These are phyloP conservation scores for Diplodia sapinea DNA, from an alignment of 2,329 filamentous ascomycete genomes.

Conservation along the genomic window DNA sequence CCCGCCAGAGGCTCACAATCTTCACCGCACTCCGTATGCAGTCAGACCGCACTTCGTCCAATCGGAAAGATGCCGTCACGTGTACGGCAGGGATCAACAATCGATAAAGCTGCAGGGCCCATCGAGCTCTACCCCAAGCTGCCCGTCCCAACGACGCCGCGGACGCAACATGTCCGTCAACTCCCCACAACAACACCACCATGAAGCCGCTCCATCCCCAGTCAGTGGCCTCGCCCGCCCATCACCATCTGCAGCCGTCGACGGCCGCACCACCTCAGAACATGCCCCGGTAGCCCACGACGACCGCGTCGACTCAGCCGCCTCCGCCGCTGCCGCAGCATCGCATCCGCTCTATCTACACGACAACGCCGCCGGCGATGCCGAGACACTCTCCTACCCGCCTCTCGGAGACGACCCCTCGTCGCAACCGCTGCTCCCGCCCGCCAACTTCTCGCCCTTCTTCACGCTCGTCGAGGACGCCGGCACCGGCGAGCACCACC, in stretches of 20 bases:
- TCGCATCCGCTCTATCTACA: background rate
- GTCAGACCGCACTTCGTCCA: background rate
- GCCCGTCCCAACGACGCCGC: slow-evolving; percentile 20
- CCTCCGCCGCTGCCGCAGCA: background rate
- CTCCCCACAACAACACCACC: slow-evolving; percentile 19
- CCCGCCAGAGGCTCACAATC: background rate
- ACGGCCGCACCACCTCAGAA: background rate
- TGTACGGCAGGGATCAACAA: slow-evolving; percentile 28
- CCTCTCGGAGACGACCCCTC: slow-evolving; percentile 1
- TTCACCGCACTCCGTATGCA: background rate
- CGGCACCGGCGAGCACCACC: slow-evolving; percentile 74
- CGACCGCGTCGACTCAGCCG: slow-evolving; percentile 4
- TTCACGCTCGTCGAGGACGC: slow-evolving; percentile 84
- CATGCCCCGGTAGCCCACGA: background rate
- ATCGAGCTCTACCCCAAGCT: slow-evolving; percentile 28
- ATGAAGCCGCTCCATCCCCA: slow-evolving; percentile 4
- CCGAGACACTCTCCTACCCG: slow-evolving; percentile 21
- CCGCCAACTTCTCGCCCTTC: slow-evolving; percentile 70
- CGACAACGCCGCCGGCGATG: slow-evolving; percentile 24
- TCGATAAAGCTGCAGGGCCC: slow-evolving; percentile 31
- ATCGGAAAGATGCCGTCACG: slow-evolving; percentile 27
- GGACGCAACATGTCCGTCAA: slow-evolving; percentile 27
- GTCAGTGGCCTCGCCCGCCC: background rate
- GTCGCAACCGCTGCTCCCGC: slow-evolving; percentile 22
- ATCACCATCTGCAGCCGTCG: background rate